Percentiles rank a stretch among this genome's conserved stretches.
phyloP scores from a whole-genome alignment of 192 early-diverging fungal species.

The Mortierella antarctica region DNA sequence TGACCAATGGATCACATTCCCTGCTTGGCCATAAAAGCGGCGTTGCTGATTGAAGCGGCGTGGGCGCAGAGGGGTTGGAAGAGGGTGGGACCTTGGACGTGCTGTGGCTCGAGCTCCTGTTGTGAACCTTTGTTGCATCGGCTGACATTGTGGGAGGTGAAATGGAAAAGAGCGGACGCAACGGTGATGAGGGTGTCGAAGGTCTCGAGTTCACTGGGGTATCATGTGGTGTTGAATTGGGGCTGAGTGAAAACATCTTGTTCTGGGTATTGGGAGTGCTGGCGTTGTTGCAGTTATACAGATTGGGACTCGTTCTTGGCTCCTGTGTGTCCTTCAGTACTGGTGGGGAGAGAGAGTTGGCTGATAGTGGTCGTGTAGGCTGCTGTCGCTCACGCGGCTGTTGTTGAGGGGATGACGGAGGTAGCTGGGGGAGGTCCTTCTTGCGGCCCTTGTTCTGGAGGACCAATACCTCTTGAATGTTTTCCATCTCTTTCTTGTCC shows the following conservation, averaged over 20 bases:
- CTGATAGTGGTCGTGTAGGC: slow-evolving; percentile 13
- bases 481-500: slow-evolving; percentile 21
- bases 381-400: neutral
- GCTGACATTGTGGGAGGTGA: neutral
- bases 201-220: slow-evolving; percentile 41
- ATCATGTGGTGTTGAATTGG: slow-evolving; percentile 29
- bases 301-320: slow-evolving; percentile 26
- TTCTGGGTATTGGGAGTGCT: slow-evolving; percentile 36
- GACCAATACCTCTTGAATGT: slow-evolving; percentile 45
- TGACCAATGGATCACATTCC: neutral
- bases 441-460: slow-evolving; percentile 39
- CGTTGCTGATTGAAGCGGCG: slow-evolving; percentile 23
- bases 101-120: slow-evolving; percentile 7
- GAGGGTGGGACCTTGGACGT: slow-evolving; percentile 3
- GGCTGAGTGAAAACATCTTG: slow-evolving; percentile 17
- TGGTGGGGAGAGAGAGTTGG: slow-evolving; percentile 10
- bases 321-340: slow-evolving; percentile 7
- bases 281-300: slow-evolving; percentile 31
- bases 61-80: neutral
- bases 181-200: slow-evolving; percentile 33
- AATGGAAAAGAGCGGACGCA: slow-evolving; percentile 15
- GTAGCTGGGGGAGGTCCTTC: slow-evolving; percentile 39
- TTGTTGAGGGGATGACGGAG: slow-evolving; percentile 16
- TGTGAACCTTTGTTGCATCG: slow-evolving; percentile 6
- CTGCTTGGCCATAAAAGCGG: slow-evolving; percentile 24